A percentile compares a stretch with the other conserved stretches of the same genome.
phyloP scores from a whole-genome alignment of 768 basidiomycete species.

The Pisolithus tinctorius region DNA sequence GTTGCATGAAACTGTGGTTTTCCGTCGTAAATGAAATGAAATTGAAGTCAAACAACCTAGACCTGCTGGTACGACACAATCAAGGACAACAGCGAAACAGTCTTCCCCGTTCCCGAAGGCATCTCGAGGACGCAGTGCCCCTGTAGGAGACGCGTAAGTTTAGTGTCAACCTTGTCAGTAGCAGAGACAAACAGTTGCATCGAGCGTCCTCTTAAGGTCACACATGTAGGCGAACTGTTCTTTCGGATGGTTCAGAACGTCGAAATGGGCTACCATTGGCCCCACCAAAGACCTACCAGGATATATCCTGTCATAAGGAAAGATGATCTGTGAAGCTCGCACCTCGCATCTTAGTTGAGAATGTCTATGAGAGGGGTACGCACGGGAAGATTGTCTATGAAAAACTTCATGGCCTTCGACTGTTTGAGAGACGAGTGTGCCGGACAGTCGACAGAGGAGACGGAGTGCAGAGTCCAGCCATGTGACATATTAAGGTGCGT shows the following conservation, averaged over 20 bases:
- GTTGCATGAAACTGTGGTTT: conserved; percentile 77
- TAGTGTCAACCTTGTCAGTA: neutral
- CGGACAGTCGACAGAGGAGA: too few species aligned
- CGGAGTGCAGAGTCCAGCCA: too few species aligned
- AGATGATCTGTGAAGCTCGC: conserved; percentile 54
- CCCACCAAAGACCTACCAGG: conserved; percentile 54
- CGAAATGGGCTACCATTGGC: neutral
- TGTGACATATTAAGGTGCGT: neutral
- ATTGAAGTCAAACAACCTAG: neutral
- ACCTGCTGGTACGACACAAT: conserved; percentile 99
- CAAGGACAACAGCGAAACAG: conserved; percentile 88
- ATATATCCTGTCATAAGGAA: conserved; percentile 93
- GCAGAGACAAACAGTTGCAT: conserved; percentile 65
- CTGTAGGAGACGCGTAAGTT: conserved; percentile 34
- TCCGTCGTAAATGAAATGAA: neutral
- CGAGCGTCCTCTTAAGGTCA: conserved; percentile 93
- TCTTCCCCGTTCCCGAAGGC: conserved; percentile 99
- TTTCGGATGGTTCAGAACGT: conserved; percentile 23
- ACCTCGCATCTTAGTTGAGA: neutral
- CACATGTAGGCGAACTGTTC: conserved; percentile 99
- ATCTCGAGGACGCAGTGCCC: conserved; percentile 99
- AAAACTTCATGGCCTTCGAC: conserved; percentile 60
- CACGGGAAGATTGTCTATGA: conserved; percentile 75
- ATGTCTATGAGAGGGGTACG: conserved; percentile 16
- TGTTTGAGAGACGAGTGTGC: neutral